phyloP scores from a whole-genome alignment of 257 asterid genomes.

The Przewalskia tangutica region DNA sequence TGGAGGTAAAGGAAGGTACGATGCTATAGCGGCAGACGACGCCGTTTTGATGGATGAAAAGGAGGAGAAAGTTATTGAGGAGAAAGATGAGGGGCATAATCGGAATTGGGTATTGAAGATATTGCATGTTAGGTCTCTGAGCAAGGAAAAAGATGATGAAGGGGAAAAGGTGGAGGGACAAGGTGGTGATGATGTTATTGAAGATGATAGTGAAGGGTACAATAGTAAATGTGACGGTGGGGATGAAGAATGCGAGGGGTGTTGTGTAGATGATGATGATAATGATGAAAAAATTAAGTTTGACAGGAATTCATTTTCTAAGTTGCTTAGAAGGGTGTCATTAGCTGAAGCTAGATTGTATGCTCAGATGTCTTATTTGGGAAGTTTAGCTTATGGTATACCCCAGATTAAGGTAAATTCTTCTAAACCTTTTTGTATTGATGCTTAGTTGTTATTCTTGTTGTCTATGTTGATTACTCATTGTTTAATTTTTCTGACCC shows the following conservation, averaged over 20 bases:
- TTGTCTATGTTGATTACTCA: background rate
- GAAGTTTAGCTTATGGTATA: slow-evolving; percentile 74
- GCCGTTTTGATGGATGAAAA: slow-evolving; percentile 52
- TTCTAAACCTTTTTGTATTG: background rate
- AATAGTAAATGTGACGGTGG: slow-evolving; percentile 11
- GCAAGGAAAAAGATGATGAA: slow-evolving; percentile 29
- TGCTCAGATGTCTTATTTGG: slow-evolving; percentile 73
- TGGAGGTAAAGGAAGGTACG: slow-evolving; percentile 33
- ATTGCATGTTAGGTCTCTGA: slow-evolving; percentile 50
- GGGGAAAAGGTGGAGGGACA: background rate
- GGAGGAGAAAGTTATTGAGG: slow-evolving; percentile 17
- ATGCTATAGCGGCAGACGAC: slow-evolving; percentile 52
- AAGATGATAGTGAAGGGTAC: slow-evolving; percentile 1
- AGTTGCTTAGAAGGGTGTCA: slow-evolving; percentile 66
- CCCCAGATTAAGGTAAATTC: slow-evolving; percentile 70
- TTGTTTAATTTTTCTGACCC: background rate
- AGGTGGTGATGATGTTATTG: background rate
- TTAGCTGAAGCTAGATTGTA: slow-evolving; percentile 71
- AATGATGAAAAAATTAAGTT: slow-evolving; percentile 45
- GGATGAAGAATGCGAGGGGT: slow-evolving; percentile 38
- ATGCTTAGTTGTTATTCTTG: background rate
- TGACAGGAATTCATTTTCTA: slow-evolving; percentile 62
- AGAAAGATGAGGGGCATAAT: slow-evolving; percentile 12
- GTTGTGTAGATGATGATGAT: slow-evolving; percentile 37
- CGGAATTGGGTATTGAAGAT: slow-evolving; percentile 70